These are phyloP conservation scores for Cryptococcus neoformans DNA, from an alignment of 1,284 basidiomycete genomes.

Conservation along the genomic window DNA sequence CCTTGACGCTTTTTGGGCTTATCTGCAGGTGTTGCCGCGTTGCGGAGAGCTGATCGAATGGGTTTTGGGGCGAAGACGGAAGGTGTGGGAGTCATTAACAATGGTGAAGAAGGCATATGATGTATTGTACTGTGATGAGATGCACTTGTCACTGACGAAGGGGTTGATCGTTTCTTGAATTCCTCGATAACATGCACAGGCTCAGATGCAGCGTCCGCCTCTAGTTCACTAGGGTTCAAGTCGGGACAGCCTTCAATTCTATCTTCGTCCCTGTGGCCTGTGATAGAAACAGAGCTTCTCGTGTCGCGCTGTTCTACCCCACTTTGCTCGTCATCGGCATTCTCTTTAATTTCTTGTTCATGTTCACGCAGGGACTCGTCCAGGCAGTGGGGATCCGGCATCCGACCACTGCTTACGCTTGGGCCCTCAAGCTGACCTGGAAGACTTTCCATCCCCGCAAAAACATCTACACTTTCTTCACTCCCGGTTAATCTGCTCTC, in stretches of 20 bases:
- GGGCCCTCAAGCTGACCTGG: constrained; percentile 4
- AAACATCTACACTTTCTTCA: constrained; percentile 72
- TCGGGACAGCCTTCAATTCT: background rate
- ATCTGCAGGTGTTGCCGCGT: constrained; percentile 41
- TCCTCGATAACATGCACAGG: constrained; percentile 1
- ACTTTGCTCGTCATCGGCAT: constrained; percentile 4
- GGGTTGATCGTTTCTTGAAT: constrained; percentile 1
- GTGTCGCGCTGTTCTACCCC: background rate
- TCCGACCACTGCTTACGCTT: background rate
- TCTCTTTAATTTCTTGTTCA: background rate
- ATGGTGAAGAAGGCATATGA: constrained; percentile 30
- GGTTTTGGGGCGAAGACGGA: constrained; percentile 20
- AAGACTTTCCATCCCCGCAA: constrained; percentile 79
- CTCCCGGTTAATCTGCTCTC: constrained; percentile 46
- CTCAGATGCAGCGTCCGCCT: background rate
- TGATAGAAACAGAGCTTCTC: constrained; percentile 6
- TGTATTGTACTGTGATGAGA: constrained; percentile 25
- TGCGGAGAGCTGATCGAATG: constrained; percentile 40
- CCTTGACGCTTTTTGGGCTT: constrained; percentile 46
- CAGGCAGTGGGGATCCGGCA: background rate
- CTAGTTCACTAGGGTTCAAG: background rate
- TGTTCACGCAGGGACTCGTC: constrained; percentile 1
- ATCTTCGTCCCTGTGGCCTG: constrained; percentile 4
- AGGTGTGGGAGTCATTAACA: constrained; percentile 32
- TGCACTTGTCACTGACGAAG: constrained; percentile 1